A percentile compares a stretch with the other conserved stretches of the same genome.
Evolutionary conservation across 176 grass and related monocot species (phyloP).

Genomic region (Chrysopogon serrulatus): DNA sequence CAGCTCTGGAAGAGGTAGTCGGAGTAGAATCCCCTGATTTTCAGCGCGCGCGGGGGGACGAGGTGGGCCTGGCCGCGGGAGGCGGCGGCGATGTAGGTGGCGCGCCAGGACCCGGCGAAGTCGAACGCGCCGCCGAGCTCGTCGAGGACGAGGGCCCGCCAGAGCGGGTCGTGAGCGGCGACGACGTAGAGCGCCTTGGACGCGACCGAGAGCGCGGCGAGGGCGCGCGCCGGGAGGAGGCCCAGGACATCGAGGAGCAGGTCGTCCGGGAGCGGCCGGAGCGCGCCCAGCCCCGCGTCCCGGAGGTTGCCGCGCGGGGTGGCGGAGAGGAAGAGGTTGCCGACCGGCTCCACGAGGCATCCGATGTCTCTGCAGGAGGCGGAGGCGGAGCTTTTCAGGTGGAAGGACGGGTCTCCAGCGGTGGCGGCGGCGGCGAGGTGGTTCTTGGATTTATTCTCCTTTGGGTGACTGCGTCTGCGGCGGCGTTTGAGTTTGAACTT

Average conservation of each 20-base stretch:
- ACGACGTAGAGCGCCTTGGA: constrained; percentile 77
- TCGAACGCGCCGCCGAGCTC: constrained; percentile 56
- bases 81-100: constrained; percentile 48
- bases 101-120: constrained; percentile 55
- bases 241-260: constrained; percentile 71
- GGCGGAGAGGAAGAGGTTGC: constrained; percentile 67
- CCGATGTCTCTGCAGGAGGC: neutral
- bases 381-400: constrained; percentile 34
- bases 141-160: constrained; percentile 53
- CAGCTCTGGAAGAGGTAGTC: constrained; percentile 98
- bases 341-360: constrained; percentile 63
- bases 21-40: constrained; percentile 71
- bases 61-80: neutral
- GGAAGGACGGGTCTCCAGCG: constrained; percentile 39
- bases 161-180: constrained; percentile 68
- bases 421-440: constrained; percentile 11
- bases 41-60: constrained; percentile 9
- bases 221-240: constrained; percentile 47
- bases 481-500: constrained; percentile 22
- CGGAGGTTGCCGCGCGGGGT: constrained; percentile 48
- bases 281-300: constrained; percentile 56
- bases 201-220: constrained; percentile 46
- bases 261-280: constrained; percentile 57
- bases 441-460: neutral
- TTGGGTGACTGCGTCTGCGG: neutral